These are phyloP conservation scores for Rhynchospora pubera DNA, from an alignment of 176 grass and related monocot genomes.

Conservation along the genomic window DNA sequence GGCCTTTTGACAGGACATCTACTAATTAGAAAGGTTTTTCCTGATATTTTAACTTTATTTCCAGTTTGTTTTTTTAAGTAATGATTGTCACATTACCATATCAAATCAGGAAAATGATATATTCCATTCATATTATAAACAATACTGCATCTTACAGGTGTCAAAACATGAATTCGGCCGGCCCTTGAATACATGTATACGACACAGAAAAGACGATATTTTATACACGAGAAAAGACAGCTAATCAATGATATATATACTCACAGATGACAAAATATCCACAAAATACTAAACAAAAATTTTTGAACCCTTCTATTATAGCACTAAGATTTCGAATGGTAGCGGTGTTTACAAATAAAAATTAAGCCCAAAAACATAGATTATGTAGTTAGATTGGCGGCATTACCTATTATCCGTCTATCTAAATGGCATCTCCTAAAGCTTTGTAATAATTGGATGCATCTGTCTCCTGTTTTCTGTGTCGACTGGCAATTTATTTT, in stretches of 20 bases:
- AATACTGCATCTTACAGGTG: neutral
- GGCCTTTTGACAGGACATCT: neutral
- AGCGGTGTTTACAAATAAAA: neutral
- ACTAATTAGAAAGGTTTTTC: neutral
- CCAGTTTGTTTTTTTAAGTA: neutral
- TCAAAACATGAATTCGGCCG: neutral
- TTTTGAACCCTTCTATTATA: neutral
- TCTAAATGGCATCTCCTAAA: too few relatives aligned
- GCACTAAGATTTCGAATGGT: neutral
- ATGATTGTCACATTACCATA: neutral
- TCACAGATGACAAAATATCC: neutral
- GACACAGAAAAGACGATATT: neutral
- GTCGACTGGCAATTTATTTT: neutral
- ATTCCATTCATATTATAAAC: neutral
- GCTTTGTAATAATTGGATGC: neutral
- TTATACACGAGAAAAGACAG: neutral
- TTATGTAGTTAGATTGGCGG: neutral
- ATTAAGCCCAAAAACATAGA: neutral
- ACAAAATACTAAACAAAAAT: slow-evolving; percentile 1
- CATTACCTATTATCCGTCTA: neutral
- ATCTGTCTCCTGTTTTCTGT: neutral
- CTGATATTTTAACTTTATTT: neutral
- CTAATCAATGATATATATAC: slow-evolving; percentile 4
- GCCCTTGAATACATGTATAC: neutral
- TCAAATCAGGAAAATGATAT: neutral